A percentile compares a stretch with the other conserved stretches of the same genome.
phyloP scores from a whole-genome alignment of 78 protist genomes.

The slime mould (Dictyostelium discoideum) region DNA sequence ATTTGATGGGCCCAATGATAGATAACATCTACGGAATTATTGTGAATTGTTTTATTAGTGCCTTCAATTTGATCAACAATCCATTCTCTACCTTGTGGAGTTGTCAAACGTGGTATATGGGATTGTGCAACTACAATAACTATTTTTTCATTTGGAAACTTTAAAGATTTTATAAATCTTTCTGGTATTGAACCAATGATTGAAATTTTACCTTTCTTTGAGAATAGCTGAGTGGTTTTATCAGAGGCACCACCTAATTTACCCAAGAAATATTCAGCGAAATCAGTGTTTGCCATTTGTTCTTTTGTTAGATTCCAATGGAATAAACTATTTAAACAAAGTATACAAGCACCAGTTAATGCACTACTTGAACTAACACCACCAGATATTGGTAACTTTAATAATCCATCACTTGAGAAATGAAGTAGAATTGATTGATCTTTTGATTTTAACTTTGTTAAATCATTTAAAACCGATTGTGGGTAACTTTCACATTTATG shows the following conservation, averaged over 20 bases:
- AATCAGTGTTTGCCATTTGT: conserved; percentile 56
- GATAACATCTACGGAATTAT: not conserved
- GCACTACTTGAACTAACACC: conserved; percentile 79
- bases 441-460: not conserved
- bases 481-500: not conserved
- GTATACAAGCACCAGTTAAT: conserved; percentile 47
- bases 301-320: conserved; percentile 8
- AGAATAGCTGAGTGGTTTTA: conserved; percentile 38
- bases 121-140: conserved; percentile 2
- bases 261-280: conserved; percentile 71
- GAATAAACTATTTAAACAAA: conserved; percentile 3
- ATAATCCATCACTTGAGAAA: conserved; percentile 16
- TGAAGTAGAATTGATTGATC: not conserved
- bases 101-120: conserved; percentile 35
- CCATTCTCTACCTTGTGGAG: conserved; percentile 14
- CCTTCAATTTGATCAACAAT: not conserved
- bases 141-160: conserved; percentile 1
- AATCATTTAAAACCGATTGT: not conserved
- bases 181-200: conserved; percentile 53
- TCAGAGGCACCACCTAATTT: conserved; percentile 80
- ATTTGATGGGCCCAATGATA: conserved; percentile 42
- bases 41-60: not conserved
- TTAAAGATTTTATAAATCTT: conserved; percentile 13
- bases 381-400: conserved; percentile 34
- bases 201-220: conserved; percentile 34